Evolutionary conservation across 768 basidiomycete genomes (phyloP).

Genomic region (Suillus clintonianus): DNA sequence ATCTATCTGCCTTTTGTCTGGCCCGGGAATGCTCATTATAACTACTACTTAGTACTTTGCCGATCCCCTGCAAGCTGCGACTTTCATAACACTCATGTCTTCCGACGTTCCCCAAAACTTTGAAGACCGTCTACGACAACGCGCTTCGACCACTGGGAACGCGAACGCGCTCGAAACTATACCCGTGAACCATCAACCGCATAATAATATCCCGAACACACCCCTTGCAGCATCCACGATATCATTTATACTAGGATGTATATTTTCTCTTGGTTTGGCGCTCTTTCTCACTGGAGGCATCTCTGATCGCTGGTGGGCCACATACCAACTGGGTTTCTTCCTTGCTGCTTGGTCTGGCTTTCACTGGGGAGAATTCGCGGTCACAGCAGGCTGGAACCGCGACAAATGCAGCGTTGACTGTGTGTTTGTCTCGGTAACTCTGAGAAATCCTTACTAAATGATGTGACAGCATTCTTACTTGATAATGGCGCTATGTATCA

Average conservation of each 20-base stretch:
- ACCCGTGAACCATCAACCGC: slow-evolving; percentile 40
- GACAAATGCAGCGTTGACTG: slow-evolving; percentile 93
- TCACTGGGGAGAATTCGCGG: slow-evolving; percentile 93
- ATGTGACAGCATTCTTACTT: slow-evolving; percentile 77
- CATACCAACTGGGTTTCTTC: slow-evolving; percentile 82
- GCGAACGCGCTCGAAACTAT: slow-evolving; percentile 53
- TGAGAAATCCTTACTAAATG: not conserved
- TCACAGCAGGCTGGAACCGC: slow-evolving; percentile 94
- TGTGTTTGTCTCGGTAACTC: slow-evolving; percentile 43
- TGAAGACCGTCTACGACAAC: slow-evolving; percentile 48
- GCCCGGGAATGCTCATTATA: not conserved
- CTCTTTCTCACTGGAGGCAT: slow-evolving; percentile 53
- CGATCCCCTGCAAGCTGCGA: not conserved
- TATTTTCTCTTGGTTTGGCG: slow-evolving; percentile 60
- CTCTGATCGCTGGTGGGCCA: slow-evolving; percentile 56
- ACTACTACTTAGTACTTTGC: not conserved
- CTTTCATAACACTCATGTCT: not conserved
- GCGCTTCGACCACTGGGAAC: slow-evolving; percentile 29
- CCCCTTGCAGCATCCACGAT: slow-evolving; percentile 76
- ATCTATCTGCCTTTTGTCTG: not conserved
- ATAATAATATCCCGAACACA: slow-evolving; percentile 83
- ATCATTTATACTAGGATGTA: slow-evolving; percentile 81
- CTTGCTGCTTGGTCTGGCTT: slow-evolving; percentile 82
- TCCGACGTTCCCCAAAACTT: slow-evolving; percentile 31
- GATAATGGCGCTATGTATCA: slow-evolving; percentile 90